These are phyloP conservation scores for Beauveria sp. DNA, from an alignment of 2,329 filamentous ascomycete species.

Conservation along the genomic window DNA sequence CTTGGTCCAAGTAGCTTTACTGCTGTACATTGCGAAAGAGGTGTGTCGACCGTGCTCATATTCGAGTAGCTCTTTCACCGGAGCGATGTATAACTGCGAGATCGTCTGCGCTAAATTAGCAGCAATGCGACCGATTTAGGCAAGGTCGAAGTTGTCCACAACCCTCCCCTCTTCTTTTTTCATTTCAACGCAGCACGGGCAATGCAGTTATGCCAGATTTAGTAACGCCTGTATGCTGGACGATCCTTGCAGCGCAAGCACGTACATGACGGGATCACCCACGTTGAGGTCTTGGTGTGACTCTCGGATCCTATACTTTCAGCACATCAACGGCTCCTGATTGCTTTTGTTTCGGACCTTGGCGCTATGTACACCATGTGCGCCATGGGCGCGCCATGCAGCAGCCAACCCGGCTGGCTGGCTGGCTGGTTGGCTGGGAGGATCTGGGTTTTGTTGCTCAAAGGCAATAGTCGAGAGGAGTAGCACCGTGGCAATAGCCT, in stretches of 20 bases:
- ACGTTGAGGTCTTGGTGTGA: background rate
- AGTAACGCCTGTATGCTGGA: background rate
- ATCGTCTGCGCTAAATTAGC: background rate
- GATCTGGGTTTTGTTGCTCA: slow-evolving; percentile 1
- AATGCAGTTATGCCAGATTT: background rate
- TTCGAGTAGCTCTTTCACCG: background rate
- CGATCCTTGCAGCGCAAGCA: background rate
- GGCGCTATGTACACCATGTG: background rate
- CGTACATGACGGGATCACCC: background rate
- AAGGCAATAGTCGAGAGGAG: background rate
- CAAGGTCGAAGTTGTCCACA: background rate
- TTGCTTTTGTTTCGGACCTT: background rate
- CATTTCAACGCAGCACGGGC: background rate
- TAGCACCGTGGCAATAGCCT: background rate
- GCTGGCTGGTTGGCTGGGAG: background rate
- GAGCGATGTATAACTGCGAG: background rate
- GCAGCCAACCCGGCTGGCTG: background rate
- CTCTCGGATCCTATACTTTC: background rate
- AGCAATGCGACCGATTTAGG: background rate
- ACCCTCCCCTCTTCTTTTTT: background rate
- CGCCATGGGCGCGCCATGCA: background rate
- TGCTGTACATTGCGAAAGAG: background rate
- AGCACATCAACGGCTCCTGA: background rate
- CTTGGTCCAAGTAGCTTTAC: background rate
- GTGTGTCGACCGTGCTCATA: background rate